A percentile compares a stretch with the other conserved stretches of the same genome.
Conservation (phyloP, 73 alveolate species). For the Tetrahymena elliotti region DNA sequence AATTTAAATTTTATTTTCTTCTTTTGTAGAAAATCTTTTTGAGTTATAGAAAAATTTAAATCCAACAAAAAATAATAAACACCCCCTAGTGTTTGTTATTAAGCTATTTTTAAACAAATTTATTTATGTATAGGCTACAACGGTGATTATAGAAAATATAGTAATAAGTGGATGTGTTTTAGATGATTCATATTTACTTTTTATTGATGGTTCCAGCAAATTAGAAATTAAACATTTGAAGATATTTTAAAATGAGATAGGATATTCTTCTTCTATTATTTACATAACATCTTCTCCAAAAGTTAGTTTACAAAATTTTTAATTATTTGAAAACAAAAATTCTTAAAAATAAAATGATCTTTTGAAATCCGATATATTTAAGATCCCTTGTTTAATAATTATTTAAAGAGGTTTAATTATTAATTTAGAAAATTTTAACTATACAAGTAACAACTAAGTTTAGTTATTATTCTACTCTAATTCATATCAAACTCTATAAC, state of each 20-base stretch:
- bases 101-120: too few species aligned
- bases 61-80: too few species aligned
- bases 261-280: background rate
- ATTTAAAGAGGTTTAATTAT: background rate
- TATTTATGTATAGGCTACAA: too few species aligned
- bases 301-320: background rate
- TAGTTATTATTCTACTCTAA: background rate
- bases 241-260: background rate
- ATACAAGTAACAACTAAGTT: background rate
- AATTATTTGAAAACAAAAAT: background rate
- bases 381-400: background rate
- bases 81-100: too few species aligned
- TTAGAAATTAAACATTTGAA: background rate
- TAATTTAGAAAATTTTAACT: too few species aligned
- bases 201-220: background rate
- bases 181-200: background rate
- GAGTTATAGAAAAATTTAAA: too few species aligned
- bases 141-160: background rate
- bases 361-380: background rate
- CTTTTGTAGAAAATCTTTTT: too few species aligned
- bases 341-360: background rate
- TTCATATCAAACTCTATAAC: background rate
- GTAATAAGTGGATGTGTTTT: background rate
- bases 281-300: background rate
- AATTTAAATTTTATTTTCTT: too few species aligned